Percentiles rank a stretch among this genome's conserved stretches.
Conservation (phyloP, 495 filamentous ascomycete species). For the Penicillium verhagenii region DNA sequence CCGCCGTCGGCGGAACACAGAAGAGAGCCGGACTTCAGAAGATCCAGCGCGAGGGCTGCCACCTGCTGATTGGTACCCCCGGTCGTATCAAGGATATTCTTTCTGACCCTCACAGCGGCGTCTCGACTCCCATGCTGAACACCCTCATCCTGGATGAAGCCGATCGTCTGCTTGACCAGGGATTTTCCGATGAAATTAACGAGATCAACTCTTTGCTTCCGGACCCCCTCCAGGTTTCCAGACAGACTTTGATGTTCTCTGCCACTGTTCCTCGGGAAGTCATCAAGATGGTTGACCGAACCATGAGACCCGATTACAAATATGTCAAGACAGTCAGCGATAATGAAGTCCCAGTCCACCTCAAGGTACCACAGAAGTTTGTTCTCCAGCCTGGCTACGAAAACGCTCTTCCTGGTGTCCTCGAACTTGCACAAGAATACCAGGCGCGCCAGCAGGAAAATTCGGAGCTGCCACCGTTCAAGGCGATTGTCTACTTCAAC, state of each 20-base stretch:
- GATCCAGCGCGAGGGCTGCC: constrained; percentile 74
- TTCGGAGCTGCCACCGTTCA: constrained; percentile 64
- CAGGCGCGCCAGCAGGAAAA: constrained; percentile 31
- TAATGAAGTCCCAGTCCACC: constrained; percentile 80
- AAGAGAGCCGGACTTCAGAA: constrained; percentile 61
- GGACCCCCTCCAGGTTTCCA: constrained; percentile 52
- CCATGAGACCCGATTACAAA: constrained; percentile 71
- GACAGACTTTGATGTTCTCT: constrained; percentile 92
- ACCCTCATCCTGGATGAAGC: constrained; percentile 93
- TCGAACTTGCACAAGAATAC: constrained; percentile 69
- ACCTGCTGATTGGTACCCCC: constrained; percentile 87
- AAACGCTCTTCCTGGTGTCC: constrained; percentile 71
- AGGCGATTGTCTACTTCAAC: constrained; percentile 88
- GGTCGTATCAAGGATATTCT: constrained; percentile 86
- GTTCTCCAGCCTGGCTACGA: constrained; percentile 64
- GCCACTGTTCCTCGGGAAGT: constrained; percentile 87
- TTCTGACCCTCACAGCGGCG: constrained; percentile 59
- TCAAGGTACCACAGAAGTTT: constrained; percentile 74
- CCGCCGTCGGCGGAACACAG: constrained; percentile 83
- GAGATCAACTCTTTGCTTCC: constrained; percentile 70
- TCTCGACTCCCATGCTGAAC: constrained; percentile 71
- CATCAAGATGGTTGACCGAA: constrained; percentile 67
- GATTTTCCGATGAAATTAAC: constrained; percentile 77
- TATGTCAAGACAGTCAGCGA: constrained; percentile 79
- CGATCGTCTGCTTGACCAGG: constrained; percentile 86